These are phyloP conservation scores for Umbelopsis ramanniana DNA, from an alignment of 192 early-diverging fungal genomes.

Conservation along the genomic window DNA sequence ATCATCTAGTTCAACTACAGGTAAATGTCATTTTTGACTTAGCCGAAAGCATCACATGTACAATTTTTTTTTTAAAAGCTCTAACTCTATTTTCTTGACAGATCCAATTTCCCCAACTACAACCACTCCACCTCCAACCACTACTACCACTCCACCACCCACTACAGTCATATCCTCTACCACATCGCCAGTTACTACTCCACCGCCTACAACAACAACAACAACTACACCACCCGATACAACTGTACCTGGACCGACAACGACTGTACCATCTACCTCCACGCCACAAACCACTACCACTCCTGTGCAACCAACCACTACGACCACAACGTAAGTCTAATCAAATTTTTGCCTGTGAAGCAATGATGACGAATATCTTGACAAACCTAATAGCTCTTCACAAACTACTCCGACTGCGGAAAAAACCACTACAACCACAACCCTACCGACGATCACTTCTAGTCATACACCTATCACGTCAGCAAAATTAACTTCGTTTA, in stretches of 20 bases:
- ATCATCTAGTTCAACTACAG: not conserved
- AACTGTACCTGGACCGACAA: not conserved
- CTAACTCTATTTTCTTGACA: not conserved
- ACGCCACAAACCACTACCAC: not conserved
- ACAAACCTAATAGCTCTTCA: not conserved
- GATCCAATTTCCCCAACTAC: not conserved
- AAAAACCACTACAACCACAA: not conserved
- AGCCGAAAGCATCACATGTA: no score
- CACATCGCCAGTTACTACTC: not conserved
- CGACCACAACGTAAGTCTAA: not conserved
- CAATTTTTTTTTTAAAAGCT: no score
- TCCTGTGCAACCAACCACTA: not conserved
- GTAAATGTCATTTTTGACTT: not conserved
- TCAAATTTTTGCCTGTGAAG: not conserved
- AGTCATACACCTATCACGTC: constrained; percentile 5
- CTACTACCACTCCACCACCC: not conserved
- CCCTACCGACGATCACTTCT: not conserved
- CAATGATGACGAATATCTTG: not conserved
- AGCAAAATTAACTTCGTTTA: not conserved
- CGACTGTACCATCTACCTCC: not conserved
- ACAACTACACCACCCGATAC: not conserved
- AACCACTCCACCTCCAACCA: not conserved
- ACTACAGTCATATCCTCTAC: not conserved
- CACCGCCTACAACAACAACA: not conserved
- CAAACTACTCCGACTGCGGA: not conserved